phyloP scores from a whole-genome alignment of 1,284 basidiomycete genomes.

The Takashimella tepidaria region DNA sequence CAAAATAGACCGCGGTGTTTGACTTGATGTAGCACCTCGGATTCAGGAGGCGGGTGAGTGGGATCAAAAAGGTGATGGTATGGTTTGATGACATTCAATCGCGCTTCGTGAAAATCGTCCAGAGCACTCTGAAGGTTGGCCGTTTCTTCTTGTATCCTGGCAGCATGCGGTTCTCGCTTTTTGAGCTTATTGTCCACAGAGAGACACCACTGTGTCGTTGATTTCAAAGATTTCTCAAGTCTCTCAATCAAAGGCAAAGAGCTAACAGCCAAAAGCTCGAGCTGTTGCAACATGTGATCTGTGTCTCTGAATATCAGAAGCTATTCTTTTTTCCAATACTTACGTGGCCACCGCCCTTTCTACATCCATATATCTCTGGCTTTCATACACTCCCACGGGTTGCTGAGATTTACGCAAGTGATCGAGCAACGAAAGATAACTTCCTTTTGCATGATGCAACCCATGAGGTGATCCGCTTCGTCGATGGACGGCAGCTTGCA shows the following conservation, averaged over 20 bases:
- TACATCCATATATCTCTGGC: constrained; percentile 68
- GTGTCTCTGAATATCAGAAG: constrained; percentile 42
- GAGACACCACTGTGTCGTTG: constrained; percentile 24
- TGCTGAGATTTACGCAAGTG: constrained; percentile 49
- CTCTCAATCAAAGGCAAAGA: constrained; percentile 53
- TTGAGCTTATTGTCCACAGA: background rate
- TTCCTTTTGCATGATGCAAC: constrained; percentile 17
- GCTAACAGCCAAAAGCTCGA: constrained; percentile 57
- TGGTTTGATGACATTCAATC: constrained; percentile 61
- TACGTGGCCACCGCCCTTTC: constrained; percentile 53
- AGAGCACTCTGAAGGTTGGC: constrained; percentile 44
- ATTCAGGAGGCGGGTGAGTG: constrained; percentile 15
- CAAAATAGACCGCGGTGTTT: constrained; percentile 52
- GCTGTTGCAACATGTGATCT: constrained; percentile 53
- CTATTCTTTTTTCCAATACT: constrained; percentile 8
- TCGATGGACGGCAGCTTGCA: constrained; percentile 9
- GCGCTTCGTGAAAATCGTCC: constrained; percentile 49
- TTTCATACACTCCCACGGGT: constrained; percentile 75
- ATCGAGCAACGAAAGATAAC: constrained; percentile 38
- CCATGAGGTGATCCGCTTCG: constrained; percentile 19
- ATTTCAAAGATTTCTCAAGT: constrained; percentile 27
- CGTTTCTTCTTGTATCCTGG: constrained; percentile 5
- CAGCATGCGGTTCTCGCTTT: background rate
- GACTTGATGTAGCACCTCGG: constrained; percentile 6
- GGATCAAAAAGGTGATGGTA: constrained; percentile 61